Base-by-base conservation (phyloP, 2,329 filamentous ascomycete species). In the Beauveria sp. region DNA sequence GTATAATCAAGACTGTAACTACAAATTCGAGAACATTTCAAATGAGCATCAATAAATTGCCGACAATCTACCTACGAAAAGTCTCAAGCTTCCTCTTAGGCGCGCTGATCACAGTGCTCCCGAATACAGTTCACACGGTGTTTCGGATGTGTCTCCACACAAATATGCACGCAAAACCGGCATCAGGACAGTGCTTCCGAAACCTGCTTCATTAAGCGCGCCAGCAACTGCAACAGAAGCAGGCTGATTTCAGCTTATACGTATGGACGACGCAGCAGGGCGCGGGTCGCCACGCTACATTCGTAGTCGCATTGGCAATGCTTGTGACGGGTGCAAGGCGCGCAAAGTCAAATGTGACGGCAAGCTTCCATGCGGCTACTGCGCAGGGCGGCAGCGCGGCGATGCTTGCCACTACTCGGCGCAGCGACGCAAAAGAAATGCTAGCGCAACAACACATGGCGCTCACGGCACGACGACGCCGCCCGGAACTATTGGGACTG, bases 341-440 rank as follows among this genome's bases (percentile, higher is more conserved):
- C 76, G 80, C 60, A 83, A 83, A 74, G 79, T 83, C 46, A 83
- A 81, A 70, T 84, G 81, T 68, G 80, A 83, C 64, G 81, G 81
- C 1, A 74, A 75, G n/a, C 66, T 74, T n/a, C 81, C 81, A 0
- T 84, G 81, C 67, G 73, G 74, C 45, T 82, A 82, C 66, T 84
- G 81, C 64, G 73, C 73, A 12, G 70, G 75, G 1, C 74, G 79
- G 1, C 76, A 75, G 62, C 74, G 76, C 24, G 72, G 76, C 8
- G 71, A 77, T 9, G 64, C 72, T 5, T 83, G 81, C 62, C 77
- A 73, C 56, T 83, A 82, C 64, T 80, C 80, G 14, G 74, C 77
- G 3, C 76, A 77, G 63, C 72, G 71, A 22, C 73, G 77, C 28
- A 74, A 78, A 3, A 71, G 71, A 50, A 69, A 69, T 56, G 66